phyloP scores from a whole-genome alignment of 169 alveolate species.

The Pseudocohnilembus persalinus region DNA sequence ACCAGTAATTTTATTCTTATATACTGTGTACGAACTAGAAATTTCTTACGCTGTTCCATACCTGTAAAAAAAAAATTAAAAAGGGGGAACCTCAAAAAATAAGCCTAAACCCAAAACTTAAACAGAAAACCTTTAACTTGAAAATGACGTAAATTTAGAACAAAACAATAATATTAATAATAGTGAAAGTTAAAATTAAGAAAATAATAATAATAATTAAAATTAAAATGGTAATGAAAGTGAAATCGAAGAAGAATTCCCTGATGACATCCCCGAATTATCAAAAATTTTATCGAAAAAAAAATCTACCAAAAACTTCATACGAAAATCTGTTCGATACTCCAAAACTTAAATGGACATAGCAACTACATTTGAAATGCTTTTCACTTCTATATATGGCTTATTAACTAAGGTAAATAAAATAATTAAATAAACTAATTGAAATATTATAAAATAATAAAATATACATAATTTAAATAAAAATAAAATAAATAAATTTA shows the following conservation, averaged over 20 bases:
- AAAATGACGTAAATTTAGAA: not conserved
- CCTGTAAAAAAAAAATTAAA: no score
- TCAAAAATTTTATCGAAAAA: not conserved
- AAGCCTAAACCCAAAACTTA: not conserved
- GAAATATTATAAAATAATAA: no score
- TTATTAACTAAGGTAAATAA: not conserved
- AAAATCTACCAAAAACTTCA: not conserved
- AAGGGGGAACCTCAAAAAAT: not conserved
- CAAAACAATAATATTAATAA: not conserved
- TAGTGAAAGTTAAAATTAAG: not conserved
- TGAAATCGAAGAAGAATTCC: not conserved
- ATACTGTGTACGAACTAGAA: not conserved
- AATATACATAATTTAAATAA: no score
- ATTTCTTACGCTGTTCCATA: not conserved
- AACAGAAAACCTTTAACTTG: not conserved
- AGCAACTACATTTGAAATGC: not conserved
- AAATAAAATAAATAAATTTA: no score
- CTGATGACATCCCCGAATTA: not conserved
- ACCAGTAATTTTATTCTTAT: not conserved
- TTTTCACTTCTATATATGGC: not conserved
- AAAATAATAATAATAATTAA: no score
- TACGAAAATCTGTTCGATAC: no score
- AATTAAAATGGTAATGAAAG: no score
- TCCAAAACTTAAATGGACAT: no score
- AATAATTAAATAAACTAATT: no score